phyloP scores from a whole-genome alignment of 208 protist genomes.

The Acanthamoeba quina region DNA sequence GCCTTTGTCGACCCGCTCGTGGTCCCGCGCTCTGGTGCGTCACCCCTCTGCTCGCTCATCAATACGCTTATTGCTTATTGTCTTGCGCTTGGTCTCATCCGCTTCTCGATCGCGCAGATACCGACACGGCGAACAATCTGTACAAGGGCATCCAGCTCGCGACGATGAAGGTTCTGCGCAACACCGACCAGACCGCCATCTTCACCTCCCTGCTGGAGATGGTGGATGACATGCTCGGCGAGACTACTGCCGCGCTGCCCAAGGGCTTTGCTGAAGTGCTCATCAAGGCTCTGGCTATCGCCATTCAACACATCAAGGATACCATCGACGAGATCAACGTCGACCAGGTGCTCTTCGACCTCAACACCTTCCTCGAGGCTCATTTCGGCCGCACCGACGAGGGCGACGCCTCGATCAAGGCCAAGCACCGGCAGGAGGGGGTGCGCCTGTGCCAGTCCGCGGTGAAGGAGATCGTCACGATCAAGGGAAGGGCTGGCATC shows the following conservation, averaged over 20 bases:
- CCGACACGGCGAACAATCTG: conserved; percentile 61
- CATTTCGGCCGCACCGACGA: neutral
- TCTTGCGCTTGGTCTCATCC: neutral
- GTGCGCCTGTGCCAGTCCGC: conserved; percentile 9
- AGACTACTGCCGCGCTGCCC: neutral
- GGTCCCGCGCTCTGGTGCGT: neutral
- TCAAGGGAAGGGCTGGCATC: conserved; percentile 40
- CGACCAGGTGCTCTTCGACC: conserved; percentile 55
- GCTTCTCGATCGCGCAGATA: neutral
- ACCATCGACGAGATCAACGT: conserved; percentile 53
- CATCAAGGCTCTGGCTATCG: conserved; percentile 69
- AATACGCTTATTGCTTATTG: neutral
- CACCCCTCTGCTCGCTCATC: neutral
- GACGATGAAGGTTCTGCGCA: conserved; percentile 50
- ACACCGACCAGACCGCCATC: conserved; percentile 71
- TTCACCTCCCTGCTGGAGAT: conserved; percentile 67
- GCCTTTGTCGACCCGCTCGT: conserved; percentile 62
- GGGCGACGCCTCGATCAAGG: neutral
- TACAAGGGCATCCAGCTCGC: conserved; percentile 72
- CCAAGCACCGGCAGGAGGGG: neutral
- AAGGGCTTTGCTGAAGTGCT: conserved; percentile 60
- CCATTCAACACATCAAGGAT: conserved; percentile 33
- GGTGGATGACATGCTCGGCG: neutral
- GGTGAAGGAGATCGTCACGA: conserved; percentile 61
- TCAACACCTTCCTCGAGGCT: conserved; percentile 62